phyloP scores from a whole-genome alignment of 176 grass and related monocot genomes.

The Metroxylon sagu region DNA sequence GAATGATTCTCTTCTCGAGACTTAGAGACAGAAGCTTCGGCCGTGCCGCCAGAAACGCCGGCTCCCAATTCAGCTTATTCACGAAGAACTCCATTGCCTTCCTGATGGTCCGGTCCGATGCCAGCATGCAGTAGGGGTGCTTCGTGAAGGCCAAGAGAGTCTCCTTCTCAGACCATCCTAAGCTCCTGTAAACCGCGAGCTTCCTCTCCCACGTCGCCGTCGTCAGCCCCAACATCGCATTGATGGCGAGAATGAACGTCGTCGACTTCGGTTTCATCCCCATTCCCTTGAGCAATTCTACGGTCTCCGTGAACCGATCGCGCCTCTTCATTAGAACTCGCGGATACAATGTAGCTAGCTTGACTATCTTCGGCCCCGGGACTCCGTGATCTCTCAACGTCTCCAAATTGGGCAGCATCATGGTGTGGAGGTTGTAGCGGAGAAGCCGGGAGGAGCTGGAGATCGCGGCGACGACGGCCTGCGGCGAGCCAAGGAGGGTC shows the following conservation, averaged over 20 bases:
- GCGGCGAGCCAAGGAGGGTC: background rate
- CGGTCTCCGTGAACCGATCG: slow-evolving; percentile 6
- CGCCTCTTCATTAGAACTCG: background rate
- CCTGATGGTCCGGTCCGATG: slow-evolving; percentile 17
- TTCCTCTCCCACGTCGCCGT: slow-evolving; percentile 20
- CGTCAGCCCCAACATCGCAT: background rate
- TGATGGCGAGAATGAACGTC: slow-evolving; percentile 2
- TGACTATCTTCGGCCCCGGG: background rate
- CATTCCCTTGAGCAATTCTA: slow-evolving; percentile 9
- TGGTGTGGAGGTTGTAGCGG: background rate
- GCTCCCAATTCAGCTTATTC: slow-evolving; percentile 22
- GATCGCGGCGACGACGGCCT: background rate
- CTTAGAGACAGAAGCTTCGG: slow-evolving; percentile 13
- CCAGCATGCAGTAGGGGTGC: slow-evolving; percentile 11
- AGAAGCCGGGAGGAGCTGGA: background rate
- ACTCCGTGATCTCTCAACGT: slow-evolving; percentile 5
- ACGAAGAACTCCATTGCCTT: slow-evolving; percentile 9
- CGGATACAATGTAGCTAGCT: background rate
- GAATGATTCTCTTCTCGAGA: slow-evolving; percentile 22
- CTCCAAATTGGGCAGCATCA: background rate
- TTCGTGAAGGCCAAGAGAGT: slow-evolving; percentile 12
- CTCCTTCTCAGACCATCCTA: slow-evolving; percentile 28
- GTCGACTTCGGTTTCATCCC: slow-evolving; percentile 9
- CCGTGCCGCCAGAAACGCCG: background rate
- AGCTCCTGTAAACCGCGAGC: slow-evolving; percentile 19